Evolutionary conservation across 208 protist species (phyloP).

Genomic region (Wallacemonas sp.): DNA sequence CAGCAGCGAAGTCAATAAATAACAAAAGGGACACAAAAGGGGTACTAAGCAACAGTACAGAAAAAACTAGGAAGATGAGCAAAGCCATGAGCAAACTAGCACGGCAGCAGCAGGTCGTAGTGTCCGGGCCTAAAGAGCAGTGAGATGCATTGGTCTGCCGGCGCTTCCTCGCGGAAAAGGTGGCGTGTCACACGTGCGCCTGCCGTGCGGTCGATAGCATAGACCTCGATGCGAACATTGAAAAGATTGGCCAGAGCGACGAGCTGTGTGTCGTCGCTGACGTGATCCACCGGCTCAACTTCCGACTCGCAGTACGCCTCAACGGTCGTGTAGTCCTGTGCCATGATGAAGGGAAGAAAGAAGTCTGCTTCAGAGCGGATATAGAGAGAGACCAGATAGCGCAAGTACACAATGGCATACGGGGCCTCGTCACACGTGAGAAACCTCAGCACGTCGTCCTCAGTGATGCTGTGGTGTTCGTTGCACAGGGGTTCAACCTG

Average conservation of each 20-base stretch:
- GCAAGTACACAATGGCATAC: conserved; percentile 71
- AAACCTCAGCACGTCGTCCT: conserved; percentile 18
- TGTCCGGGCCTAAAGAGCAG: conserved; percentile 80
- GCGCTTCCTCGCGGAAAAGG: neutral
- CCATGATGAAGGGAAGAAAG: conserved; percentile 77
- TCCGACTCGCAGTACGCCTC: conserved; percentile 67
- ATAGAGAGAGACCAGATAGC: conserved; percentile 74
- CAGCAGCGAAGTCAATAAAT: no score
- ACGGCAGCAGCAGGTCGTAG: conserved; percentile 53
- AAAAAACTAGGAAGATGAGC: neutral
- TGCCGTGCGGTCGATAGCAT: conserved; percentile 55
- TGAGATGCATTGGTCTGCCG: conserved; percentile 9
- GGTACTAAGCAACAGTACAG: neutral
- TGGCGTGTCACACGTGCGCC: conserved; percentile 23
- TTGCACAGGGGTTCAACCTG: conserved; percentile 23
- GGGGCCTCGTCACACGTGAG: conserved; percentile 28
- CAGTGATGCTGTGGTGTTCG: conserved; percentile 19
- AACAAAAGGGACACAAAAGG: neutral
- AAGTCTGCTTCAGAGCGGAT: conserved; percentile 53
- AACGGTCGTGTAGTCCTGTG: conserved; percentile 50
- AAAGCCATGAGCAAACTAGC: neutral
- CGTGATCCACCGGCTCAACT: conserved; percentile 75
- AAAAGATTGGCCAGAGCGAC: conserved; percentile 69
- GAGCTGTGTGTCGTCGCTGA: conserved; percentile 81
- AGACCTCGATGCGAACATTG: conserved; percentile 42